These are phyloP conservation scores for Fusarium setosum DNA, from an alignment of 2,329 filamentous ascomycete genomes.

Conservation along the genomic window DNA sequence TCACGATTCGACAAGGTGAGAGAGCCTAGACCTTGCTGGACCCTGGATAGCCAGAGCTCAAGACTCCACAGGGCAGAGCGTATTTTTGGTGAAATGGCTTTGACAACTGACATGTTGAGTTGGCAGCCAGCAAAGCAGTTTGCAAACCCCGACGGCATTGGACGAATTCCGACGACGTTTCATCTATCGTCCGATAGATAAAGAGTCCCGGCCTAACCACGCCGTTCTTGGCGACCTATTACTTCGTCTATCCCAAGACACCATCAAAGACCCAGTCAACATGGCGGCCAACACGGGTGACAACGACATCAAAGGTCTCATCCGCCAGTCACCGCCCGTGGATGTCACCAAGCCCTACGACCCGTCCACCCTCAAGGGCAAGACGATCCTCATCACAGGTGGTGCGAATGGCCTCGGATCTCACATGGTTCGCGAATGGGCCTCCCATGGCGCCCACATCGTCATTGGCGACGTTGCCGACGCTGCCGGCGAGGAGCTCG, in stretches of 20 bases:
- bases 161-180: too few species aligned
- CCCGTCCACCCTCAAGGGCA: conserved; percentile 58
- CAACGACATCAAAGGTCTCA: conserved; percentile 36
- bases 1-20: conserved; percentile 8
- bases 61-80: conserved; percentile 22
- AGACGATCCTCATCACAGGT: conserved; percentile 73
- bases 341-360: conserved; percentile 59
- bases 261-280: not conserved
- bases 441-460: conserved; percentile 66
- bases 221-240: not conserved
- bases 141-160: not conserved
- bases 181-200: not conserved
- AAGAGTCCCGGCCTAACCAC: not conserved
- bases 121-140: conserved; percentile 14
- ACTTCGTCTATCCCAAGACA: not conserved
- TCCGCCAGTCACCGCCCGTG: conserved; percentile 55
- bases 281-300: conserved; percentile 27
- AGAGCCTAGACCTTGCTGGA: conserved; percentile 11
- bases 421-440: conserved; percentile 65
- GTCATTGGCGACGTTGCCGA: conserved; percentile 73
- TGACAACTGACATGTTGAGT: conserved; percentile 10
- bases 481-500: conserved; percentile 63
- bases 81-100: conserved; percentile 13
- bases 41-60: not conserved
- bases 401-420: conserved; percentile 71